Conservation (phyloP, 345 rosid species). For the Zanthoxylum bungeanum region DNA sequence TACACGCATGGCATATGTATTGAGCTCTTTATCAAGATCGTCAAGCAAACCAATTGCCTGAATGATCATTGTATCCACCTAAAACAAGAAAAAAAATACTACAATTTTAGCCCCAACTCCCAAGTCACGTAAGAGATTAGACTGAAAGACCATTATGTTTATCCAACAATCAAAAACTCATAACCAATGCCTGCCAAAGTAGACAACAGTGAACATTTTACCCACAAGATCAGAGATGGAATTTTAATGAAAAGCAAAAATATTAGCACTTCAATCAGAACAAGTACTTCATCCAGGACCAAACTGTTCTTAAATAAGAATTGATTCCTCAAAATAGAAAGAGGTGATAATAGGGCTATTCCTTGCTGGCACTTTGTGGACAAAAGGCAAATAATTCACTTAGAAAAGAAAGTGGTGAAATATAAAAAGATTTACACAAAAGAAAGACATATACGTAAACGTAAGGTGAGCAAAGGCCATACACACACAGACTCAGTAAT, state of each 20-base stretch:
- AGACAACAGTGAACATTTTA: background rate
- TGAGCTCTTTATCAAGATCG: conserved; percentile 94
- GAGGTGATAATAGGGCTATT: too few species aligned
- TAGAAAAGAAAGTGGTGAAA: background rate
- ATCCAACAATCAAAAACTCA: background rate
- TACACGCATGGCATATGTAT: conserved; percentile 89
- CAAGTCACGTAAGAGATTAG: background rate
- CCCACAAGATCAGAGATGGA: background rate
- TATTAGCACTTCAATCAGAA: background rate
- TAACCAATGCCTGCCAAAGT: background rate
- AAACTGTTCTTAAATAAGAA: background rate
- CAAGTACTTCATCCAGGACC: background rate
- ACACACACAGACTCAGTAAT: background rate
- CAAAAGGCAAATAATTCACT: background rate
- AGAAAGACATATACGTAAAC: background rate
- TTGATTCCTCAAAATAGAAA: background rate
- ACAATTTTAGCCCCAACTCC: background rate
- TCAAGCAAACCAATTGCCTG: conserved; percentile 95
- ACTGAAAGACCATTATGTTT: background rate
- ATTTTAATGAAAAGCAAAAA: background rate
- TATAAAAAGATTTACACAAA: background rate
- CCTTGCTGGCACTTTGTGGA: background rate
- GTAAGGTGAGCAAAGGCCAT: background rate
- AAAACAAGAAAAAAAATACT: conserved; percentile 10
- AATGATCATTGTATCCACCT: conserved; percentile 97